Evolutionary conservation across 106 monocot species (phyloP).

Genomic region (Iris macrosiphon): DNA sequence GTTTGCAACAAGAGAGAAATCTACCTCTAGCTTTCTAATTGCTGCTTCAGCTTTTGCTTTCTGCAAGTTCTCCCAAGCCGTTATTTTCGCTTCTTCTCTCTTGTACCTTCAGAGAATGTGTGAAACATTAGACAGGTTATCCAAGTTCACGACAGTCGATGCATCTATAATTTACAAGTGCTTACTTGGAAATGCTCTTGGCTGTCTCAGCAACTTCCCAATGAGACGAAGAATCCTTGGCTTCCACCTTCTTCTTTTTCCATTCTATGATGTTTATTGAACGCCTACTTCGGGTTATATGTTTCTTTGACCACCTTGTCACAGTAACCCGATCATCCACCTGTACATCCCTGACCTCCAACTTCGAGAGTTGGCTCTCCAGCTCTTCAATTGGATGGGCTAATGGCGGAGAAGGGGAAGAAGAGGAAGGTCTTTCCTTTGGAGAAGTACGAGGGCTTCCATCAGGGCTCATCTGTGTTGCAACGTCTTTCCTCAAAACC

Average conservation of each 20-base stretch:
- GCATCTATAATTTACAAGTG: too few species aligned
- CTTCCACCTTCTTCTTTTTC: slow-evolving; percentile 56
- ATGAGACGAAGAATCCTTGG: slow-evolving; percentile 15
- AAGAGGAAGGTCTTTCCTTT: slow-evolving; percentile 20
- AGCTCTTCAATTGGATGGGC: slow-evolving; percentile 33
- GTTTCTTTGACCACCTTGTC: slow-evolving; percentile 76
- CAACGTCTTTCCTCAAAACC: slow-evolving; percentile 53
- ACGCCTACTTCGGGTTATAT: slow-evolving; percentile 41
- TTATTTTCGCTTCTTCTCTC: slow-evolving; percentile 64
- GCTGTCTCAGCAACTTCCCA: slow-evolving; percentile 40
- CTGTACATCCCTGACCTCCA: slow-evolving; percentile 80
- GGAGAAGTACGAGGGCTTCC: slow-evolving; percentile 57
- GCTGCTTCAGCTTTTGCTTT: slow-evolving; percentile 47
- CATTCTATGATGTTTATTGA: slow-evolving; percentile 57
- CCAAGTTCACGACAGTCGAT: too few species aligned
- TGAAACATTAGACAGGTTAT: neutral
- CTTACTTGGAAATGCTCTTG: slow-evolving; percentile 64
- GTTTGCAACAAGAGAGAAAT: too few species aligned
- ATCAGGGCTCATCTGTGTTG: slow-evolving; percentile 80
- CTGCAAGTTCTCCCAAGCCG: slow-evolving; percentile 69
- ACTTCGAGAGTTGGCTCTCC: slow-evolving; percentile 38
- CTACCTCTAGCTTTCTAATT: slow-evolving; percentile 55
- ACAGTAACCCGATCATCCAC: slow-evolving; percentile 79
- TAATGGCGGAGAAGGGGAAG: slow-evolving; percentile 20
- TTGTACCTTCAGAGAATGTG: slow-evolving; percentile 22